A percentile compares a stretch with the other conserved stretches of the same genome.
Conservation (phyloP, 139 green algal genomes). For the Chlorella sp. region DNA sequence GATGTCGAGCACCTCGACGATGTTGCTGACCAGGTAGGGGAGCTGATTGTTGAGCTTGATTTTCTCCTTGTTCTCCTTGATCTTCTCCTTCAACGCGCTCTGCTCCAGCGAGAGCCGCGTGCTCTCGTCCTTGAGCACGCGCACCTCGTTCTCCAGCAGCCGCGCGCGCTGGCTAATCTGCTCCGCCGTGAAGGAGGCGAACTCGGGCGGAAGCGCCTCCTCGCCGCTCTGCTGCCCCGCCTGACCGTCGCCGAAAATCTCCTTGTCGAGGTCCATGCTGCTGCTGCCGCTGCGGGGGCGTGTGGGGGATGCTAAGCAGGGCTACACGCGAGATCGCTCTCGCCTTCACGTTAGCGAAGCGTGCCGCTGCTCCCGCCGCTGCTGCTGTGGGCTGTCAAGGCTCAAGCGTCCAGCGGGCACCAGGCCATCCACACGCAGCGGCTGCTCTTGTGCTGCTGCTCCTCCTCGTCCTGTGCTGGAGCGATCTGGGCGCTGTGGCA, state of each 20-base stretch:
- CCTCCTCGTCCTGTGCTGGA: too few relatives aligned
- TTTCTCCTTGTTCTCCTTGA: conserved; percentile 98
- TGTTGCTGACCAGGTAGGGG: conserved; percentile 96
- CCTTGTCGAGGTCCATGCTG: conserved; percentile 47
- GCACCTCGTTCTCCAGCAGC: conserved; percentile 96
- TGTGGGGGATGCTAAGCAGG: background rate
- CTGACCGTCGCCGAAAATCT: conserved; percentile 51
- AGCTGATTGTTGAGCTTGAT: conserved; percentile 99
- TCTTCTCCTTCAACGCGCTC: conserved; percentile 60
- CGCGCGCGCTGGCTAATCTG: conserved; percentile 74
- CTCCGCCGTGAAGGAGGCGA: conserved; percentile 79
- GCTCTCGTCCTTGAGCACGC: conserved; percentile 92
- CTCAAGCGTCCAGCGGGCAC: too few relatives aligned
- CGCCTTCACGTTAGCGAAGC: too few relatives aligned
- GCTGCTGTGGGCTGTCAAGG: too few relatives aligned
- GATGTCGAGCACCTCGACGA: conserved; percentile 95
- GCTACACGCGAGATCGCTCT: too few relatives aligned
- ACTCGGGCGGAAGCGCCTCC: conserved; percentile 79
- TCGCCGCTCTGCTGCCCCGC: too few relatives aligned
- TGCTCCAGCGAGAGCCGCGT: conserved; percentile 83
- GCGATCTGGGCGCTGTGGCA: background rate
- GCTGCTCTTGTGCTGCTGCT: too few relatives aligned
- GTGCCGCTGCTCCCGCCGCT: too few relatives aligned
- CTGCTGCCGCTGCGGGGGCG: too few relatives aligned
- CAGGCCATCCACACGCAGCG: too few relatives aligned